Base-by-base conservation (phyloP, 1,284 basidiomycete genomes). In the Schizophyllum amplum region DNA sequence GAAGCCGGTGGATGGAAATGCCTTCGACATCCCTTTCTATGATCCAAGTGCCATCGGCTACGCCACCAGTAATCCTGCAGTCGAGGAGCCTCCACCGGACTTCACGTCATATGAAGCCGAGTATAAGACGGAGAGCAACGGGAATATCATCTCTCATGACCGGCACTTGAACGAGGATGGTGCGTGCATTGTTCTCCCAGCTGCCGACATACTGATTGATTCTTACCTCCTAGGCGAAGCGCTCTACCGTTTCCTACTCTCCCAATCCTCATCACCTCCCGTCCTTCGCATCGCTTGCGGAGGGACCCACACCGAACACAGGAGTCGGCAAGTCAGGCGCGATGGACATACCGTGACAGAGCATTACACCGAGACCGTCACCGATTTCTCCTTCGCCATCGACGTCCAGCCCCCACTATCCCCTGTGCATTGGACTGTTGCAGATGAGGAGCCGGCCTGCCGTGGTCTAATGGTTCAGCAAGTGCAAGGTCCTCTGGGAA, bases 81-180 rank as follows among this genome's bases (percentile, higher is more conserved):
- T 50, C 27, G 72, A 79, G 58, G 75, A 75, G 17, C 78, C 76
- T 5, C 82, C 86, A 1, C 86, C 86, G 4, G 71, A 70, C 3
- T 90, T 89, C 62, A 65, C 81, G 2, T 78, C 77, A 0, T 89
- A 89, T 63, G 68, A 81, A 7, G 83, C 87, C 24, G 78, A 84
- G 58, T 81, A 75, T 68, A 82, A 80, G 60, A 70, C 76, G 33
- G 73, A 73, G 0, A 72, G 69, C n/a, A 61, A 71, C 47, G 79
- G 80, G 2, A 69, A 81, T 51, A 72, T 87, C 56, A 71, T 88
- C 58, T 86, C 85, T 21, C 87, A 89, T 68, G 86, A 90, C 64
- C 72, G 69, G 13, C 87, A 89, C 66, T 69, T 90, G 56, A 90
- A 89, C 62, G 71, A 80, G 53, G 87, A 94, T 61, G 86, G 86